Conservation (phyloP, 208 protist species). For the Angomonas deanei region DNA sequence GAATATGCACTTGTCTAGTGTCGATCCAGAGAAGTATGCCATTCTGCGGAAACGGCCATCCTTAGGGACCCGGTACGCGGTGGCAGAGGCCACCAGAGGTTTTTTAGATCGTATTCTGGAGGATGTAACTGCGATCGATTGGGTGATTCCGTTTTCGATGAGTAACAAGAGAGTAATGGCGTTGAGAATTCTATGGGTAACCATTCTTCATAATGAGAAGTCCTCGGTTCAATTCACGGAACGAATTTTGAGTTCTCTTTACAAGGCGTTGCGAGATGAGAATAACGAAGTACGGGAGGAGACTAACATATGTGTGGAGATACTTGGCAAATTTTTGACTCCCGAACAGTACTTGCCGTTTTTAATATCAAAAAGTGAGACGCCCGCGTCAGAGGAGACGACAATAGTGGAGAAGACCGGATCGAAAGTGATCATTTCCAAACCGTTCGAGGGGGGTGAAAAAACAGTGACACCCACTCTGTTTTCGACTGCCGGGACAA, state of each 20-base stretch:
- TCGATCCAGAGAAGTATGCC: background rate
- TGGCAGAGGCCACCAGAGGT: slow-evolving; percentile 58
- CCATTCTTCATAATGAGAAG: slow-evolving; percentile 73
- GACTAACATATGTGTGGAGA: slow-evolving; percentile 64
- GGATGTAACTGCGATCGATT: slow-evolving; percentile 80
- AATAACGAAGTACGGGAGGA: slow-evolving; percentile 61
- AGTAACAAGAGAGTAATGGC: slow-evolving; percentile 81
- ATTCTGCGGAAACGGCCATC: slow-evolving; percentile 53
- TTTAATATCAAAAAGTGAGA: slow-evolving; percentile 41
- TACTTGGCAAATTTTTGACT: slow-evolving; percentile 83
- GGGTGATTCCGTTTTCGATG: slow-evolving; percentile 82
- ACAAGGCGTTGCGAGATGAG: slow-evolving; percentile 81
- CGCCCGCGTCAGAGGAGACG: background rate
- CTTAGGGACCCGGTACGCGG: slow-evolving; percentile 72
- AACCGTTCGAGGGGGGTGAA: background rate
- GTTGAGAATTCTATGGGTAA: slow-evolving; percentile 71
- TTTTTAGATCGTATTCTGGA: slow-evolving; percentile 64
- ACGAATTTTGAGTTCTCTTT: slow-evolving; percentile 70
- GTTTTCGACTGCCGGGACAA: slow-evolving; percentile 79
- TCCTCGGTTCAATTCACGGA: slow-evolving; percentile 82
- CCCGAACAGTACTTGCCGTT: slow-evolving; percentile 88
- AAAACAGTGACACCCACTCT: slow-evolving; percentile 36
- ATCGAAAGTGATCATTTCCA: background rate
- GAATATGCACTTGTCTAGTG: slow-evolving; percentile 35
- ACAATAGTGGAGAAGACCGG: background rate